Evolutionary conservation across 1,139 yeast species (phyloP).

Genomic region (Scheffersomyces illinoinensis): DNA sequence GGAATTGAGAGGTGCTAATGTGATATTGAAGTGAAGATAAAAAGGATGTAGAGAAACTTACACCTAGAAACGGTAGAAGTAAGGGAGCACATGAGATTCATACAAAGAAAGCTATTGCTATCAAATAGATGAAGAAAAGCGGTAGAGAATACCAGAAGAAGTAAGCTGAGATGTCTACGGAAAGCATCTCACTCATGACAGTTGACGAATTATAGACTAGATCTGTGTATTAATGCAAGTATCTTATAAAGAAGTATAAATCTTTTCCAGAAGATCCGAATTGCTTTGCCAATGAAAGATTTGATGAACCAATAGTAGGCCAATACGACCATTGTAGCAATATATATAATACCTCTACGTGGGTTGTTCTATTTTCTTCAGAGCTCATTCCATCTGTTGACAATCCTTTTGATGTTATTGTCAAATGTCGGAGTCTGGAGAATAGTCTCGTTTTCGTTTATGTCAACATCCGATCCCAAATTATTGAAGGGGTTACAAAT

Average conservation of each 20-base stretch:
- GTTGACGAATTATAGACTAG: background rate
- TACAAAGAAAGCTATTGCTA: too few species aligned
- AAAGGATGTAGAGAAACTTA: too few species aligned
- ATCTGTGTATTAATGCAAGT: background rate
- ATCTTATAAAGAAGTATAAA: background rate
- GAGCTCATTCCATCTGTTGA: slow-evolving; percentile 29
- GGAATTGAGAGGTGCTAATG: slow-evolving; percentile 85
- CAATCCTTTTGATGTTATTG: slow-evolving; percentile 32
- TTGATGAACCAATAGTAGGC: background rate
- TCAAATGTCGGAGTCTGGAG: slow-evolving; percentile 42
- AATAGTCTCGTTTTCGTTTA: slow-evolving; percentile 22
- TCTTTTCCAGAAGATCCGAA: background rate
- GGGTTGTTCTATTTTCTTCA: background rate
- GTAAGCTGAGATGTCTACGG: background rate
- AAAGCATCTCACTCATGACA: background rate
- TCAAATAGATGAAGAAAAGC: too few species aligned
- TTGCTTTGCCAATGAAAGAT: background rate
- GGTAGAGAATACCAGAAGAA: background rate
- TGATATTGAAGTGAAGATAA: slow-evolving; percentile 56
- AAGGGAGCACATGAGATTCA: too few species aligned
- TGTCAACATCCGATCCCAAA: slow-evolving; percentile 1
- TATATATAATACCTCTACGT: background rate
- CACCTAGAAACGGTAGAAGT: too few species aligned
- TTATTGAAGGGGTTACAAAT: slow-evolving; percentile 59
- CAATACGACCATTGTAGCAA: too few species aligned